These are phyloP conservation scores for Ophiosphaerella herpotricha DNA, from an alignment of 2,329 filamentous ascomycete genomes.

Conservation along the genomic window DNA sequence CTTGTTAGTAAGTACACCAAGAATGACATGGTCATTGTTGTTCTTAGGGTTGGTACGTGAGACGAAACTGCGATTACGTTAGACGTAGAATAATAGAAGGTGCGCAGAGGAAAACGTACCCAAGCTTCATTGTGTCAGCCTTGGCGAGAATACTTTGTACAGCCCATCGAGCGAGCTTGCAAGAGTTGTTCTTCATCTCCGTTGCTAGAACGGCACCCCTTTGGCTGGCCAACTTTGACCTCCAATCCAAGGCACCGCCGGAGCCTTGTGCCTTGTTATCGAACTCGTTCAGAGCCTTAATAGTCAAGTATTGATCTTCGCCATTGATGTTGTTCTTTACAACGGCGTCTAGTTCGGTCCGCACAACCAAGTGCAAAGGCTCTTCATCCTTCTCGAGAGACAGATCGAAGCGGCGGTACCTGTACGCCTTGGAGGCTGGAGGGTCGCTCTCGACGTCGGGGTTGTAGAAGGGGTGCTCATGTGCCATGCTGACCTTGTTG, in stretches of 20 bases:
- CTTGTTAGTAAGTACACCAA: conserved; percentile 97
- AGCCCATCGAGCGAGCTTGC: conserved; percentile 97
- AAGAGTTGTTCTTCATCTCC: conserved; percentile 99
- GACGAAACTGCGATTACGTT: conserved; percentile 72
- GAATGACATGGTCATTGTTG: conserved; percentile 90
- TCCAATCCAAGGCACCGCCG: conserved; percentile 95
- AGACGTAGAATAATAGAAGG: conserved; percentile 1
- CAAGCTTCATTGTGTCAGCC: conserved; percentile 98
- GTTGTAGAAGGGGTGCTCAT: conserved; percentile 98
- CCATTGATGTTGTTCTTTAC: conserved; percentile 92
- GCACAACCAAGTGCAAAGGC: conserved; percentile 88
- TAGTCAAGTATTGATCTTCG: conserved; percentile 86
- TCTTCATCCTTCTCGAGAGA: conserved; percentile 90
- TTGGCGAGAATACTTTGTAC: conserved; percentile 95
- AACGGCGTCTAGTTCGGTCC: conserved; percentile 93
- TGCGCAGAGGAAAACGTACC: conserved; percentile 59
- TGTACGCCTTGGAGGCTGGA: conserved; percentile 95
- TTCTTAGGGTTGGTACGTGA: conserved; percentile 90
- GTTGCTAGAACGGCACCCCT: conserved; percentile 96
- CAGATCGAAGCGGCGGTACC: conserved; percentile 95
- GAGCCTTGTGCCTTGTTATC: conserved; percentile 96
- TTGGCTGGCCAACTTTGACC: conserved; percentile 90
- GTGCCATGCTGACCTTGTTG: conserved; percentile 78
- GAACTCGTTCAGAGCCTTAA: conserved; percentile 99
- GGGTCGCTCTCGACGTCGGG: conserved; percentile 89